phyloP scores from a whole-genome alignment of 2,329 filamentous ascomycete species.

The Myriosclerotinia duriaeana region DNA sequence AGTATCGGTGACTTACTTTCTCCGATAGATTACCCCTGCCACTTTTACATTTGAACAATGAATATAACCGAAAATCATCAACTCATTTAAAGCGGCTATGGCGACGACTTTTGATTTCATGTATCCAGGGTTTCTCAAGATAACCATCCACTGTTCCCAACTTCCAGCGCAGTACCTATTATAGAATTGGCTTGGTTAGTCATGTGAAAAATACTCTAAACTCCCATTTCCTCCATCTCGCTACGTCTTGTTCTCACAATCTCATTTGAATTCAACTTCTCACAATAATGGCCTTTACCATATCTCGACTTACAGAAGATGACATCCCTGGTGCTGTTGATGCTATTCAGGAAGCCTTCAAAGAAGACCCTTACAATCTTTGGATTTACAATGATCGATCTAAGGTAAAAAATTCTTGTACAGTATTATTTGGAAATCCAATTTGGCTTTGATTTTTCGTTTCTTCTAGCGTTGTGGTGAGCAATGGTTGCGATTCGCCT shows the following conservation, averaged over 20 bases:
- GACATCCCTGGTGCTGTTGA: conserved; percentile 65
- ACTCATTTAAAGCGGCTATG: not conserved
- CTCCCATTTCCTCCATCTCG: not conserved
- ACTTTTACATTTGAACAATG: not conserved
- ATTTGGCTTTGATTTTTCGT: conserved; percentile 17
- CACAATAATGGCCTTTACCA: conserved; percentile 51
- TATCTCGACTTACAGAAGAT: conserved; percentile 53
- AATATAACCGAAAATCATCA: not conserved
- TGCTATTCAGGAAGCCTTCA: conserved; percentile 66
- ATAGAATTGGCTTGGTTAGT: not conserved
- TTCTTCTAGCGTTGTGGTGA: conserved; percentile 8
- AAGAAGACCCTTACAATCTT: conserved; percentile 63
- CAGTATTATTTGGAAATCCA: not conserved
- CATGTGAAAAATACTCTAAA: not conserved
- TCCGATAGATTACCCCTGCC: not conserved
- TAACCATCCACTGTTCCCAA: no score
- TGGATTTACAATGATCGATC: conserved; percentile 62
- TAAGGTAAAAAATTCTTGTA: conserved; percentile 43
- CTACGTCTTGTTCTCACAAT: not conserved
- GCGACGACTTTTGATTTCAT: not conserved
- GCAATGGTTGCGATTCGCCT: not conserved
- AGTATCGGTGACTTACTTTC: not conserved
- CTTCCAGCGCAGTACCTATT: no score
- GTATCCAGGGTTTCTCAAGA: no score
- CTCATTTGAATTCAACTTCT: not conserved